A percentile compares a stretch with the other conserved stretches of the same genome.
phyloP scores from a whole-genome alignment of 129 eudicot species.

The Escallonia rubra region DNA sequence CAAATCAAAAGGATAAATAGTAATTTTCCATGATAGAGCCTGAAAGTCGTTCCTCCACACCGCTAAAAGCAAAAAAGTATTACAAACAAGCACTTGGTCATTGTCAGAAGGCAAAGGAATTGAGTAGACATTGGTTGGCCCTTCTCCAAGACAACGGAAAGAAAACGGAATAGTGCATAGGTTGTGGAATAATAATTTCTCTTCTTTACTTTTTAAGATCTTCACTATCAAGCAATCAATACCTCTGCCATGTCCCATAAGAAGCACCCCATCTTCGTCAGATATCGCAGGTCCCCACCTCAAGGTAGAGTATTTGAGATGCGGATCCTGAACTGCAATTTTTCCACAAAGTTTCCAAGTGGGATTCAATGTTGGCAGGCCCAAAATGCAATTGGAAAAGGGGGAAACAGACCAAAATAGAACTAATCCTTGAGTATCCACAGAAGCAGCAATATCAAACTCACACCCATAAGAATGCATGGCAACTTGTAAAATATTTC shows the following conservation, averaged over 20 bases:
- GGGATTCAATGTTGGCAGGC: constrained; percentile 49
- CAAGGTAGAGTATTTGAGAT: constrained; percentile 50
- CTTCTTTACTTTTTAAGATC: constrained; percentile 26
- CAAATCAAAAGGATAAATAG: constrained; percentile 46
- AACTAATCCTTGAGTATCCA: constrained; percentile 64
- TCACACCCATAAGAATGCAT: constrained; percentile 51
- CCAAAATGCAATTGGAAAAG: constrained; percentile 43
- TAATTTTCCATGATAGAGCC: constrained; percentile 74
- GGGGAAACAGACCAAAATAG: constrained; percentile 64
- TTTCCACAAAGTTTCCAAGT: constrained; percentile 57
- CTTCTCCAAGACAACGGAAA: constrained; percentile 15
- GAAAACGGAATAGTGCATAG: constrained; percentile 63
- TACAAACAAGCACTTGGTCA: constrained; percentile 21
- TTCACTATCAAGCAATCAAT: constrained; percentile 55
- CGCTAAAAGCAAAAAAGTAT: constrained; percentile 59
- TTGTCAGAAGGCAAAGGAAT: constrained; percentile 53
- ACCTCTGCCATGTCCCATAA: constrained; percentile 63
- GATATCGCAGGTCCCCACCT: constrained; percentile 60
- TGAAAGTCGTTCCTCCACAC: constrained; percentile 50
- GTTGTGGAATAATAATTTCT: constrained; percentile 38
- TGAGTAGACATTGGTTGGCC: constrained; percentile 48
- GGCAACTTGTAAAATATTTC: constrained; percentile 65
- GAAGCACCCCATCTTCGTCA: constrained; percentile 46
- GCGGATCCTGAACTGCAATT: constrained; percentile 28
- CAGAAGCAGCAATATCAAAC: constrained; percentile 59